Base-by-base conservation (phyloP, 768 basidiomycete species). In the Boletus rufocinnamomeus region DNA sequence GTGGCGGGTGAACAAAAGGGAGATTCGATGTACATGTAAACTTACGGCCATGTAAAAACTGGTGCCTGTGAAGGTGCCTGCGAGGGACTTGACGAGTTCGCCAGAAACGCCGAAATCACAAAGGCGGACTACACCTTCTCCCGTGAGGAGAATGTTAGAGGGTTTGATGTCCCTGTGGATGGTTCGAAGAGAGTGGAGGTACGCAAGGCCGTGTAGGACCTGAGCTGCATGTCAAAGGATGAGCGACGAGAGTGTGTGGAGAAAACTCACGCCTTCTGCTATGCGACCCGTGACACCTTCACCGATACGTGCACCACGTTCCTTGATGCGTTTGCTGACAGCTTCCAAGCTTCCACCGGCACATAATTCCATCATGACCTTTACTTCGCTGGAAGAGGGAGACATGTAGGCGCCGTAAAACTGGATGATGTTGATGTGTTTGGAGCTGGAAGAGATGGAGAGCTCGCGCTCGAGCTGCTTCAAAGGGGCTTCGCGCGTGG, bases 11-110 rank as follows among this genome's bases (percentile, higher is more conserved):
- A 69, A 41, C 19, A 30, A 54, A 13, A 40, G 6, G 9, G 7
- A 9, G 4, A 30, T 8, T 38, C n/a, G 21, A 34, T 34, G 6
- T 11, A 44, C 4, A 14, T 44, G 50, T 25, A 23, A 30, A 85
- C 95, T 74, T 68, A 98, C 96, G 63, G 97, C 95, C 96, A 98
- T 98, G 76, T 98, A 99, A 64, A 92, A 90, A 70, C 94, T 94
- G 45, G 96, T 98, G 8, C 97, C 97, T 1, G 96, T 98, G 70
- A 98, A 98, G 1, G 97, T 98, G 54, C 91, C 92, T 17, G 97
- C 97, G 61, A 91, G 74, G 51, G 91, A 93, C 68, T 90, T 86
- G 66, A 98, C 87, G 25, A 99, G 82, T 74, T 97, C 93, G 43
- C 96, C 97, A 28, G 96, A 98, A 21, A 98, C 97, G 34, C 97